Conservation (phyloP, 148 eudicot genomes). For the Suaeda aralocaspica region DNA sequence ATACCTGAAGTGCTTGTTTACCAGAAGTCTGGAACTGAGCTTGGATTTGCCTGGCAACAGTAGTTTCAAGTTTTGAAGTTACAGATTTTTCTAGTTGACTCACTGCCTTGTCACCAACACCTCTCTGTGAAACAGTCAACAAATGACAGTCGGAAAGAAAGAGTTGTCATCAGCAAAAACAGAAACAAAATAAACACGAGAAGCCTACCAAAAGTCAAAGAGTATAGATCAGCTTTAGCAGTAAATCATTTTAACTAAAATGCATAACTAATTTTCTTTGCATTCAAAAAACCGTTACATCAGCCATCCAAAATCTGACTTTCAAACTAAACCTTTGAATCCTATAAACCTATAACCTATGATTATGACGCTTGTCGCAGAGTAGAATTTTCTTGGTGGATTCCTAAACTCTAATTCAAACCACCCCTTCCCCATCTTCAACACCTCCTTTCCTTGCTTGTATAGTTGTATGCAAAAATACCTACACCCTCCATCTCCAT, state of each 20-base stretch:
- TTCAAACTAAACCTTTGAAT: background rate
- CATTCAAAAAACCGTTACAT: too few species aligned
- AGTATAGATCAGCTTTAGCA: background rate
- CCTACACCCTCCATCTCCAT: background rate
- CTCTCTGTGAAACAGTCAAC: constrained; percentile 52
- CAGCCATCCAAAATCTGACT: too few species aligned
- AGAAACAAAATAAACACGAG: background rate
- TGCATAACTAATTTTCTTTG: background rate
- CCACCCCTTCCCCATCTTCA: background rate
- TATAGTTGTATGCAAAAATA: too few species aligned
- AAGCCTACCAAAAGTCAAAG: background rate
- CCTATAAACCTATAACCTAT: too few species aligned
- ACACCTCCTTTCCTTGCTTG: background rate
- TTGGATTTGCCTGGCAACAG: constrained; percentile 80
- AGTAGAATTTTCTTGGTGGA: background rate
- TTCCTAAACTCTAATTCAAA: background rate
- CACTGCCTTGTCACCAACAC: constrained; percentile 84
- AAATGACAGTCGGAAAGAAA: constrained; percentile 2
- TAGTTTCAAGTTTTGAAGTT: constrained; percentile 70
- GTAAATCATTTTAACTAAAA: background rate
- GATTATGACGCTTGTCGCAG: too few species aligned
- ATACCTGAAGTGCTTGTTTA: constrained; percentile 91
- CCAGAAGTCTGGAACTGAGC: constrained; percentile 88
- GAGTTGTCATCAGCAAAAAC: background rate
- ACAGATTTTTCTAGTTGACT: constrained; percentile 79